phyloP scores from a whole-genome alignment of 1,139 yeast species.

The Pichia sp. region DNA sequence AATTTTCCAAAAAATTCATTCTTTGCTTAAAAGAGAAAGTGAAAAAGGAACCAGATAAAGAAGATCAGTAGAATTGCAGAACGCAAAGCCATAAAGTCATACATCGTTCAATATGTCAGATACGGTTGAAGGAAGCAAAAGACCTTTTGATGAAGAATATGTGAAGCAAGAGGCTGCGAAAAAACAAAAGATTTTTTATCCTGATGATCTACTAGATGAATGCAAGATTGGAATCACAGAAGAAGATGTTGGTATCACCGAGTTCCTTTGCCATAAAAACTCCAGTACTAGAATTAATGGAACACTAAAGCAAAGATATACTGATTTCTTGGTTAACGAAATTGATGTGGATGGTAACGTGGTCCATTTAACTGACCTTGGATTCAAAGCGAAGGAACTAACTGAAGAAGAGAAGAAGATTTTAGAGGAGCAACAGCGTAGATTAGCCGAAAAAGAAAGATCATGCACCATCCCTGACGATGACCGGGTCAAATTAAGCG shows the following conservation, averaged over 20 bases:
- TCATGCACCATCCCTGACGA: slow-evolving; percentile 43
- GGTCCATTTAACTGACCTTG: slow-evolving; percentile 70
- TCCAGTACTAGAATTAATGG: slow-evolving; percentile 66
- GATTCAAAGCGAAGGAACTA: slow-evolving; percentile 56
- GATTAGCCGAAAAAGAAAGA: slow-evolving; percentile 32
- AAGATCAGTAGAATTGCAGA: neutral
- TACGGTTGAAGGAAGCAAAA: neutral
- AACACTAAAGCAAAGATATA: slow-evolving; percentile 76
- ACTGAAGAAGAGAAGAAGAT: slow-evolving; percentile 39
- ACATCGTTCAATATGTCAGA: slow-evolving; percentile 10
- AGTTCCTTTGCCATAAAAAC: slow-evolving; percentile 34
- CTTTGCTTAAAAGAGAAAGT: no score
- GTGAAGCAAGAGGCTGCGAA: neutral
- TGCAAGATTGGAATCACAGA: slow-evolving; percentile 4
- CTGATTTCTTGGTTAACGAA: slow-evolving; percentile 95
- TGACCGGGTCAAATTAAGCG: slow-evolving; percentile 44
- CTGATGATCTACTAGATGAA: neutral
- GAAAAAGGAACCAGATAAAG: no score
- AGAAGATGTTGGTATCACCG: slow-evolving; percentile 68
- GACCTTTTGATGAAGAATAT: neutral
- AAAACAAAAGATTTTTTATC: neutral
- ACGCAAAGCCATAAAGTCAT: no score
- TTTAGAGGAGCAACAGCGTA: slow-evolving; percentile 33
- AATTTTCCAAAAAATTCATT: neutral
- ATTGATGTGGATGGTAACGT: slow-evolving; percentile 65